Base-by-base conservation (phyloP, 2,329 filamentous ascomycete species). In the Phialophora chinensis region DNA sequence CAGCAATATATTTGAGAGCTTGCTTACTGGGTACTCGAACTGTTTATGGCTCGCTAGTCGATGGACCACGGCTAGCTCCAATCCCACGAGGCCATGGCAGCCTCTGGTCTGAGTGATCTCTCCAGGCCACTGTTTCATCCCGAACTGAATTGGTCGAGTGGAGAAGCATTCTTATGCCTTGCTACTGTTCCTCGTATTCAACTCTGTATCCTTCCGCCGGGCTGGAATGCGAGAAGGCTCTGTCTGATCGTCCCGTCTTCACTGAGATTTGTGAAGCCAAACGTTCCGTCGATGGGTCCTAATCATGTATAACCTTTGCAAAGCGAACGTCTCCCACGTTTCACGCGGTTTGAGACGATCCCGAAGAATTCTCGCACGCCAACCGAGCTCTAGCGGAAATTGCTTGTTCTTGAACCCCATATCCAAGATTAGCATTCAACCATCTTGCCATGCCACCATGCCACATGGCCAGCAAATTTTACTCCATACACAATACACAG, bases 111-210 rank as follows among this genome's bases (percentile, higher is more conserved):
- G 27, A 29, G 12, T 53, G 27, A 55, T 31, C 58, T 35, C 54
- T 35, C 53, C 53, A 50, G 33, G 58, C 65, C 65, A 66, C 31
- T 57, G 65, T 66, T 63, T 63, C 65, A 66, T 44, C 53, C 64
- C 57, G 31, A 25, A 58, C 47, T 35, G 57, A 49, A 52, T 60
- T 60, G 25, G 44, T 35, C 29, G 38, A 44, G 57, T 60, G 57
- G 57, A 35, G 57, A 60, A 49, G 42, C 57, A 25, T 38, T 33
- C 4, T 17, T 12, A 52, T 23, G 42, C 57, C 42, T 20, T 60
- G n/a, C 44, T 29, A 27, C 27, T 25, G 23, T 25, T 2, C 35
- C 27, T 27, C 35, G 35, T n/a, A 44, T 44, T 44, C 14, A 44
- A 44, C n/a, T n/a, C 38, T 44, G 38, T n/a, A 7, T n/a, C 38